phyloP scores from a whole-genome alignment of 2,329 filamentous ascomycete genomes.

The Aspergillus cejpii region DNA sequence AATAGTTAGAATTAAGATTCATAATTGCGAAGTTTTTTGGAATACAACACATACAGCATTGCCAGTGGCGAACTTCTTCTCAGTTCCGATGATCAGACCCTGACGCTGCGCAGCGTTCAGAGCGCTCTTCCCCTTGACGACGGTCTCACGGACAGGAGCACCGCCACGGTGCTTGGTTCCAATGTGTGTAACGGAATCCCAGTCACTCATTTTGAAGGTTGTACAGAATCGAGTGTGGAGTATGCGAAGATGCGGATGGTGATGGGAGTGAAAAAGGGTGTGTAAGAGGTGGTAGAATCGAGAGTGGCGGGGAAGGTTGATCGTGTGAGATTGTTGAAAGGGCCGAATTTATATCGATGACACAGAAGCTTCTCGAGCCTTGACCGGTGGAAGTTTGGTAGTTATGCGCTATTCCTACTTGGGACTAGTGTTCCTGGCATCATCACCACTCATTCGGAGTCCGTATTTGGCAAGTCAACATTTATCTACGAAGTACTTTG shows the following conservation, averaged over 20 bases:
- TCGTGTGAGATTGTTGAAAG: conserved; percentile 26
- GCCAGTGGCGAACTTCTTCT: conserved; percentile 80
- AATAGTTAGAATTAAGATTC: conserved; percentile 11
- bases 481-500: too few species aligned
- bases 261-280: conserved; percentile 2
- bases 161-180: conserved; percentile 74
- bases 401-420: conserved; percentile 20
- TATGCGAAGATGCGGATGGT: conserved; percentile 1
- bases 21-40: background rate
- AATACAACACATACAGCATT: conserved; percentile 61
- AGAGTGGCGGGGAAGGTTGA: conserved; percentile 19
- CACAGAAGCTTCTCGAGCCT: conserved; percentile 38
- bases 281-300: conserved; percentile 6
- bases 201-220: conserved; percentile 60
- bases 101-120: conserved; percentile 84
- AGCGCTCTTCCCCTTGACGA: conserved; percentile 74
- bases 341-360: conserved; percentile 33
- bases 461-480: conserved; percentile 1
- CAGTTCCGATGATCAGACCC: conserved; percentile 69
- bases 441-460: conserved; percentile 6
- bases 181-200: conserved; percentile 87
- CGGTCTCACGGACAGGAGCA: conserved; percentile 66
- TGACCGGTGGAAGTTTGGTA: conserved; percentile 21
- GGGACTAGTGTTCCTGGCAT: conserved; percentile 19
- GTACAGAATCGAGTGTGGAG: background rate